Conservation (phyloP, 2,329 filamentous ascomycete species). For the Trichoderma sp. region DNA sequence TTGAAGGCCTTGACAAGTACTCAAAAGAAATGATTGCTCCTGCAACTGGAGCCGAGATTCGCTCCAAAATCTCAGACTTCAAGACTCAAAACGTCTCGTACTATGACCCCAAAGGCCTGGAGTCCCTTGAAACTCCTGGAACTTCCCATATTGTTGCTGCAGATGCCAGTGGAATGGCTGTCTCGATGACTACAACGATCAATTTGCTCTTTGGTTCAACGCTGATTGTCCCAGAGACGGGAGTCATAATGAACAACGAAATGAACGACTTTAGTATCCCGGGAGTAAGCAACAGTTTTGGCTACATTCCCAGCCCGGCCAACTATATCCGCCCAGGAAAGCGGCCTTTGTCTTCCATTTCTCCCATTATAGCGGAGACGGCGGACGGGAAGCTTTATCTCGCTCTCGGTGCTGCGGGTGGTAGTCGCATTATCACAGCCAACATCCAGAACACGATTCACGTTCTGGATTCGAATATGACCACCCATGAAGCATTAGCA, state of each 20-base stretch:
- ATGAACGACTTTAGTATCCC: conserved; percentile 78
- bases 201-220: conserved; percentile 77
- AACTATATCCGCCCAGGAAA: conserved; percentile 79
- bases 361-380: conserved; percentile 72
- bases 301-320: conserved; percentile 68
- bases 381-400: conserved; percentile 68
- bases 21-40: conserved; percentile 66
- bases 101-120: conserved; percentile 47
- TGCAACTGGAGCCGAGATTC: conserved; percentile 52
- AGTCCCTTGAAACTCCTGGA: conserved; percentile 59
- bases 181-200: conserved; percentile 77
- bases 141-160: conserved; percentile 67
- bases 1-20: conserved; percentile 56
- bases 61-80: conserved; percentile 45
- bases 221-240: conserved; percentile 77
- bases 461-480: conserved; percentile 66
- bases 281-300: conserved; percentile 67
- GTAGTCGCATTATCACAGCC: conserved; percentile 78
- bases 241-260: conserved; percentile 67
- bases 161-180: conserved; percentile 67
- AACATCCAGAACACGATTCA: conserved; percentile 77
- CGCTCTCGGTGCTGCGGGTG: conserved; percentile 74
- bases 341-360: conserved; percentile 74
- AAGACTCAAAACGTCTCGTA: conserved; percentile 39
- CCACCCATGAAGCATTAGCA: conserved; percentile 61